Percentiles rank a stretch among this genome's conserved stretches.
Conservation (phyloP, 1,139 yeast genomes). For the Zygosaccharomyces pseudobailii region DNA sequence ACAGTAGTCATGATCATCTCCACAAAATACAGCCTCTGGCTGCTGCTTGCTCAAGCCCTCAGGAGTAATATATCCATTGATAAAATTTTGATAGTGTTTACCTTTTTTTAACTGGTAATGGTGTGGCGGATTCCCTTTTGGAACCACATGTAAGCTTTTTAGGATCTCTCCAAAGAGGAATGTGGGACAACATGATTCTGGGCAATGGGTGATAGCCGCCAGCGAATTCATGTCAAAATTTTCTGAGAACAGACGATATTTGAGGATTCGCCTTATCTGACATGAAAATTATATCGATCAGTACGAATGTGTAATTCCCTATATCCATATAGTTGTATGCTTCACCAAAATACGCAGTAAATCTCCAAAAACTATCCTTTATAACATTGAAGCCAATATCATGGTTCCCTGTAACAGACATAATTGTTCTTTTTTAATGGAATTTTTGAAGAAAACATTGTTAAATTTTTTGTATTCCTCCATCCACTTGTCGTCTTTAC, state of each 20-base stretch:
- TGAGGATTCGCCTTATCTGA: slow-evolving; percentile 46
- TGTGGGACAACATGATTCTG: slow-evolving; percentile 69
- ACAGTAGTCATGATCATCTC: slow-evolving; percentile 97
- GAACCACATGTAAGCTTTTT: slow-evolving; percentile 59
- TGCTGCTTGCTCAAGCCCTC: slow-evolving; percentile 50
- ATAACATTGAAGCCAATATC: slow-evolving; percentile 89
- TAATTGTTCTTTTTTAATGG: slow-evolving; percentile 44
- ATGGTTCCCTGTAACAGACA: slow-evolving; percentile 86
- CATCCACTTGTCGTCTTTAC: slow-evolving; percentile 68
- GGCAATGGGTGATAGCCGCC: slow-evolving; percentile 43
- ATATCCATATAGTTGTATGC: slow-evolving; percentile 50
- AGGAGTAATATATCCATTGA: slow-evolving; percentile 54
- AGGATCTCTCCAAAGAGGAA: slow-evolving; percentile 64
- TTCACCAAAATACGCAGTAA: slow-evolving; percentile 67
- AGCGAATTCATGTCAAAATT: slow-evolving; percentile 29
- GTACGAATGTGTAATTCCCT: slow-evolving; percentile 74
- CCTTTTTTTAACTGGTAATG: slow-evolving; percentile 70
- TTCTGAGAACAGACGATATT: slow-evolving; percentile 41
- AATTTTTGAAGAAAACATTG: slow-evolving; percentile 51
- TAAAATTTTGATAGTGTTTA: slow-evolving; percentile 71
- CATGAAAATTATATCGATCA: slow-evolving; percentile 77
- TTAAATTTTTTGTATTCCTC: slow-evolving; percentile 66
- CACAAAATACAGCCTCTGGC: slow-evolving; percentile 74
- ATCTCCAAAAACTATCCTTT: no score
- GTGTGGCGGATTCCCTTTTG: slow-evolving; percentile 54